Percentiles rank a stretch among this genome's conserved stretches.
These are phyloP conservation scores for Petunia hybrid DNA, from an alignment of 305 asterid genomes.

Conservation along the genomic window DNA sequence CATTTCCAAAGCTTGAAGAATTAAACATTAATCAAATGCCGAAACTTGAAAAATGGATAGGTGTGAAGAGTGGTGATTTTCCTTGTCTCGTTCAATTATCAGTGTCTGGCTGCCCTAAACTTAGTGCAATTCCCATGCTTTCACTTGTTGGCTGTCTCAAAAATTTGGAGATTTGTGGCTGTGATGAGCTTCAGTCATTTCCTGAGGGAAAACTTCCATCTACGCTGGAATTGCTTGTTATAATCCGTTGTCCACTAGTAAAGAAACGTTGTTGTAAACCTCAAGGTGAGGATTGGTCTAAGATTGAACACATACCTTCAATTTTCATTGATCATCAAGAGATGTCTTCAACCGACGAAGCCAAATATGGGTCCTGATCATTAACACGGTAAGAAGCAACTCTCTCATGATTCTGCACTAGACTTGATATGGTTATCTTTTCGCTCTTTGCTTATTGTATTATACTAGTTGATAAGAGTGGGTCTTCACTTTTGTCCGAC, in stretches of 20 bases:
- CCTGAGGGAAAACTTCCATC: conserved; percentile 44
- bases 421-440: no score
- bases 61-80: not conserved
- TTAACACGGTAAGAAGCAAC: no score
- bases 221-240: conserved; percentile 38
- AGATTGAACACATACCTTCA: conserved; percentile 39
- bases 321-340: conserved; percentile 47
- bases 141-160: not conserved
- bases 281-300: conserved; percentile 46
- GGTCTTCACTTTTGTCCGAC: no score
- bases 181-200: conserved; percentile 16
- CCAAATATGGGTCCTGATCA: no score
- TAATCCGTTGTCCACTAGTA: conserved; percentile 42
- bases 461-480: no score
- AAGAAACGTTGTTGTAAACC: conserved; percentile 38
- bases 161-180: not conserved
- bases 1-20: conserved; percentile 11
- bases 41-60: not conserved
- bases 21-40: not conserved
- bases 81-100: not conserved
- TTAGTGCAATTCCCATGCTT: not conserved
- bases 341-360: conserved; percentile 35
- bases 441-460: no score
- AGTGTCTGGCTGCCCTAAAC: not conserved
- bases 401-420: no score